Evolutionary conservation across 176 grass and related monocot genomes (phyloP), one percentile per base, ranked within the genome.

Genomic region (Eleusine coracana): DNA sequence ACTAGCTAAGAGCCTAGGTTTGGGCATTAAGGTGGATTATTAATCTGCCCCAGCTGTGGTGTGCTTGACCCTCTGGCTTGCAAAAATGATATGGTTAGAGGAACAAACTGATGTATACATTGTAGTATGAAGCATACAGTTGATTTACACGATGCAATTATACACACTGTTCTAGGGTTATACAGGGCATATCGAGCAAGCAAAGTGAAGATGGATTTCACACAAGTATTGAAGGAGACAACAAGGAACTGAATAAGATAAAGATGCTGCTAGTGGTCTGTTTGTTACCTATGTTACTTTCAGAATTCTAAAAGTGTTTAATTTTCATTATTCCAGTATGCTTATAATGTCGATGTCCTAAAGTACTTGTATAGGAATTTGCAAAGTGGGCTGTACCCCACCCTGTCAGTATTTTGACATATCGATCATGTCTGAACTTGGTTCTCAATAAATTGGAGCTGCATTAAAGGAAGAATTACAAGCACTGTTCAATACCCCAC

Each of bases 101-200:
- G 59, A 59, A 59, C 4, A 39, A 36, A 71, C 39, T 37, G 52
- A 0, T 11, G 9, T 5, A 6, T 13, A 49, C 55, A 51, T 27
- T 17, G 76, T 78, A 61, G 76, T 78, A 60, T 71, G 54, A 55
- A 13, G 9, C 56, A 42, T 45, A 54, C 14, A 12, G 44, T 44
- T 56, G 18, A 66, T 83, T 56, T 80, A 48, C 41, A 80, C 17
- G 16, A 34, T 42, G 63, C 42, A 52, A 31, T 31, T 55, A 5
- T 68, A 76, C 60, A 12, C 56, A 55, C 40, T 10, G 10, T 40
- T 66, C 67, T 9, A 66, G 9, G 39, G 15, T 39, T 15, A 79
- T 12, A 60, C 40, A 21, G 15, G n/a, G 18, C 10, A 16, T 36
- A 72, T 15, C 3, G 3, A 73, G 11, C 11, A 10, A 10, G 13